phyloP scores from a whole-genome alignment of 768 basidiomycete species.

The Coprinopsis strossmayeri region DNA sequence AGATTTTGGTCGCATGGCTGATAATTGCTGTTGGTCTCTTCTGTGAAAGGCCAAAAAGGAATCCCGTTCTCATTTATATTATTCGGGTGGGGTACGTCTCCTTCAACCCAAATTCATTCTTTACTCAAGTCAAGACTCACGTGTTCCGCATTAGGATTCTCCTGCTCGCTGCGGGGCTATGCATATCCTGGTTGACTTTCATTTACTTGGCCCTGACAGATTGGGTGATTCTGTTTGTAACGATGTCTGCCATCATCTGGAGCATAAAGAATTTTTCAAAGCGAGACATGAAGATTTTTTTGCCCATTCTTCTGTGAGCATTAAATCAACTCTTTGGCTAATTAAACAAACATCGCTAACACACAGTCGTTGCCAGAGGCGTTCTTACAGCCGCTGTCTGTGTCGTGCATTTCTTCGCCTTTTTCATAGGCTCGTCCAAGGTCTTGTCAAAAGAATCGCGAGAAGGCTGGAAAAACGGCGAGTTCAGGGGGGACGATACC shows the following conservation, averaged over 20 bases:
- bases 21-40: neutral
- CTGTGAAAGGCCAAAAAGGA: neutral
- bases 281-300: neutral
- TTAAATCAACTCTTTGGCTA: neutral
- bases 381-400: neutral
- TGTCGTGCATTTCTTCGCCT: neutral
- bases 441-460: neutral
- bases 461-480: neutral
- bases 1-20: neutral
- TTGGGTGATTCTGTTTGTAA: neutral
- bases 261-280: neutral
- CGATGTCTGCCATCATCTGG: neutral
- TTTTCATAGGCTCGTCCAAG: neutral
- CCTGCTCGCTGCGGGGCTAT: neutral
- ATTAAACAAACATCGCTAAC: neutral
- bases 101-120: no score
- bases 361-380: neutral
- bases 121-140: neutral
- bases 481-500: neutral
- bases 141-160: neutral
- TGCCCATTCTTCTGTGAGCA: neutral
- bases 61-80: neutral
- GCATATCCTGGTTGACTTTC: neutral
- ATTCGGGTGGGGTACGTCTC: neutral
- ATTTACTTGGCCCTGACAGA: neutral